Conservation (phyloP, 805 yeast species). For the Isabelozyma pseudorhagii region DNA sequence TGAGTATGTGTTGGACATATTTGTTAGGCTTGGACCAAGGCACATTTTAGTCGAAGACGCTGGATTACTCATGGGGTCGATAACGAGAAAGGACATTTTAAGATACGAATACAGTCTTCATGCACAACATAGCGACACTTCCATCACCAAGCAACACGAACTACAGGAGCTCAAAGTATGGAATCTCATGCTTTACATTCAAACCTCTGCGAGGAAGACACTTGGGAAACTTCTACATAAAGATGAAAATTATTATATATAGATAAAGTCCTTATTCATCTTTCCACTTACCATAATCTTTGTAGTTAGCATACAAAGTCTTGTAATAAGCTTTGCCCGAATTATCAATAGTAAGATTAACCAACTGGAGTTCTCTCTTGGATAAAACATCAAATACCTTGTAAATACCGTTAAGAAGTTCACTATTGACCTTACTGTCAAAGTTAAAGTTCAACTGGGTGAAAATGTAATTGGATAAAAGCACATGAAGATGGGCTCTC, state of each 20-base stretch:
- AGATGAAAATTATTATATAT: slow-evolving; percentile 25
- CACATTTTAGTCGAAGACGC: slow-evolving; percentile 62
- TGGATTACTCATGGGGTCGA: slow-evolving; percentile 66
- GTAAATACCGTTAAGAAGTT: slow-evolving; percentile 55
- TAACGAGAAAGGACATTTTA: slow-evolving; percentile 82
- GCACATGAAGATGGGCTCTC: slow-evolving; percentile 58
- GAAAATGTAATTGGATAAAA: slow-evolving; percentile 58
- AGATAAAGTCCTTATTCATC: slow-evolving; percentile 37
- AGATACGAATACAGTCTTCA: slow-evolving; percentile 51
- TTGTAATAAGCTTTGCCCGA: slow-evolving; percentile 69
- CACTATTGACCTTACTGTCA: slow-evolving; percentile 42
- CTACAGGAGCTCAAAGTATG: slow-evolving; percentile 33
- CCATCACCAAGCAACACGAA: slow-evolving; percentile 11
- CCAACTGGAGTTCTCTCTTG: slow-evolving; percentile 56
- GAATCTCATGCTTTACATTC: slow-evolving; percentile 24
- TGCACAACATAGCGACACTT: slow-evolving; percentile 11
- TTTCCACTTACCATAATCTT: slow-evolving; percentile 78
- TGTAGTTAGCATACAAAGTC: slow-evolving; percentile 68
- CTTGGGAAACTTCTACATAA: slow-evolving; percentile 28
- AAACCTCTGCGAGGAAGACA: slow-evolving; percentile 15
- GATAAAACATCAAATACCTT: slow-evolving; percentile 69
- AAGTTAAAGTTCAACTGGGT: slow-evolving; percentile 51
- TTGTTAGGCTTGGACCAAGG: slow-evolving; percentile 77
- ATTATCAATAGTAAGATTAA: slow-evolving; percentile 63
- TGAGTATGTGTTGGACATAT: slow-evolving; percentile 62